Base-by-base conservation (phyloP, 2,329 filamentous ascomycete genomes). In the Phoma sp. region DNA sequence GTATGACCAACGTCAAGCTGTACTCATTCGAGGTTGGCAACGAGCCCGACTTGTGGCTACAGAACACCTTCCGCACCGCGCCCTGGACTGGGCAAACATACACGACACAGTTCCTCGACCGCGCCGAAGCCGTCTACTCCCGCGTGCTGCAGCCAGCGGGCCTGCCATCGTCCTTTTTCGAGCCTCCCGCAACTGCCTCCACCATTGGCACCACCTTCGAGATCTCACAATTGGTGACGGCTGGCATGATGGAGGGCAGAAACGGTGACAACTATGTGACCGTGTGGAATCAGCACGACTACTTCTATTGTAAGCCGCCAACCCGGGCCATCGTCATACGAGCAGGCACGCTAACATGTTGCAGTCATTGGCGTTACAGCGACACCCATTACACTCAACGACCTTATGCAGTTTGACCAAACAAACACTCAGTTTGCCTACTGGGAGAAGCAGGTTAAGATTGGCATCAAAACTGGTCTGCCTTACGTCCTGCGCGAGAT, bases 271-370 rank as follows among this genome's bases (percentile, higher is more conserved):
- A 69, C 32, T 77, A 74, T 58, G 66, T 80, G 54, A 64, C 76
- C 15, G 72, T 70, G 25, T 83, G 80, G 80, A 83, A 82, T 58
- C 80, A 83, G 69, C 81, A 83, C 65, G 78, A 83, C 65, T 83
- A 83, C 69, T 82, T 79, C 63, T 82, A 82, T 62, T 82, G 70
- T 73, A 63, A 29, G 69, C 60, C 33, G 15, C 17, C 21, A 22
- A 1, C 17, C 29, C 5, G n/a, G 21, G 7, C n/a, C n/a, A 8
- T 39, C 22, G 15, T 36, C 17, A n/a, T 29, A 6, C 27, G 39
- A 17, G 8, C 10, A 32, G 9, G 24, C 12, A 24, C 36, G 43
- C 64, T 71, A 62, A 71, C 52, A 33, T n/a, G 1, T 29, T 41
- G 0, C 43, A 74, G 71, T 80, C 64, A 77, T 83, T 55, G 78